Evolutionary conservation across 345 rosid genomes (phyloP), one percentile per base, ranked within the genome.

Genomic region (Mallotus nudiflorus): DNA sequence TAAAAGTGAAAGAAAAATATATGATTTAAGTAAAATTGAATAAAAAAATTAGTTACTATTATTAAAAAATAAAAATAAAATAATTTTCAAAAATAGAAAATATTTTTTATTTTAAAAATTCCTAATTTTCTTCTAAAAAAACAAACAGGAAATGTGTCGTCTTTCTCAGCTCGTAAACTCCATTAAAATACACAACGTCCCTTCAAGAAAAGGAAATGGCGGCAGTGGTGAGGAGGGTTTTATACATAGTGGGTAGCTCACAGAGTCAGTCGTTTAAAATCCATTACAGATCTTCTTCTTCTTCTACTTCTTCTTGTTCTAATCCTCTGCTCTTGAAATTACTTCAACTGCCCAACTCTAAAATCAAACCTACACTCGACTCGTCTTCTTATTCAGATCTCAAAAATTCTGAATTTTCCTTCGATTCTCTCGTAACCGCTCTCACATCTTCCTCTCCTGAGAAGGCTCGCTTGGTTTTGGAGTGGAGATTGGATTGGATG

Each of bases 401-500:
- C 52, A 40, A 57, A 6, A 39, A 7, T 59, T 52, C 74, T 37
- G 31, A 49, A 2, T 71, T 71, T 60, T 51, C 72, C 39, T 78
- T 70, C 78, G 74, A 82, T 65, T 9, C 68, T 51, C 73, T 79
- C 62, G 50, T 74, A 29, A 27, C 75, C 57, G 9, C 22, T 46
- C 81, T 79, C 68, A 29, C 48, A 29, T 79, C 74, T 57, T 79
- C 74, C n/a, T 65, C 83, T 42, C 69, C 77, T 10, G 61, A 73
- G 19, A 82, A 77, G 56, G 79, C 83, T 61, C 74, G 33, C 10
- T 31, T 76, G 68, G 83, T 71, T 60, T 33, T 82, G 24, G 83
- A 82, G 67, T 77, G 83, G 86, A 82, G 72, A 75, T 68, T 83
- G 57, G 78, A 77, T 66, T 74, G 79, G 57, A 63, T 80, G 82